Conservation (phyloP, 1,284 basidiomycete genomes). For the Ustilago xerochloae region DNA sequence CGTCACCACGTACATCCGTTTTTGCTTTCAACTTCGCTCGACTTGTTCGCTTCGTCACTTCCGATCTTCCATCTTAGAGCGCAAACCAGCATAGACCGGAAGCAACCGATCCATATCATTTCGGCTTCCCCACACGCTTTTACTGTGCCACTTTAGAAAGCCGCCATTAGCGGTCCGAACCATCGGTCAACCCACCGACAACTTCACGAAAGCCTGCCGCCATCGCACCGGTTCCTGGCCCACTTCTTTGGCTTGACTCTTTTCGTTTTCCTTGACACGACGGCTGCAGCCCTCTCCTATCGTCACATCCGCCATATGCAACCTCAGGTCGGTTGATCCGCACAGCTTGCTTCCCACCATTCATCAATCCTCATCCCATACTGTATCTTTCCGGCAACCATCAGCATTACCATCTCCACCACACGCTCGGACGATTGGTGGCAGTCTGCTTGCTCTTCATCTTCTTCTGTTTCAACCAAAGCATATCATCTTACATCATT, state of each 20-base stretch:
- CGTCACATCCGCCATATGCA: not conserved
- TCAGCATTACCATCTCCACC: constrained; percentile 6
- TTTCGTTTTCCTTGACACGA: not conserved
- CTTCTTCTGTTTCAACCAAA: not conserved
- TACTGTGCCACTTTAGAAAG: no score
- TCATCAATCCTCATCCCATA: not conserved
- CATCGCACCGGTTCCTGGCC: not conserved
- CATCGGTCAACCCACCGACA: no score
- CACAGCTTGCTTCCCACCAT: not conserved
- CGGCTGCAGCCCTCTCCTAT: not conserved
- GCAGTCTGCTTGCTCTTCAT: not conserved
- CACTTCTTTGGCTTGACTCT: no score
- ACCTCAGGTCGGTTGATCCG: constrained; percentile 3
- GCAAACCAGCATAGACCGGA: no score
- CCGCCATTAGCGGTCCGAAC: no score
- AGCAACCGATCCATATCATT: no score
- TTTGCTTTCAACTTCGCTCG: not conserved
- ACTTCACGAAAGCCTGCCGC: no score
- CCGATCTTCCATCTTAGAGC: constrained; percentile 3
- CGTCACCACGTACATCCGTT: not conserved
- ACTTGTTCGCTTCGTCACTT: not conserved
- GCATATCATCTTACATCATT: not conserved
- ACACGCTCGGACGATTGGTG: not conserved
- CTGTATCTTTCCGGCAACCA: no score
- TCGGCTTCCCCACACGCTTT: no score